Conservation (phyloP, 2,329 filamentous ascomycete species). For the Hymenoscyphus linearis region DNA sequence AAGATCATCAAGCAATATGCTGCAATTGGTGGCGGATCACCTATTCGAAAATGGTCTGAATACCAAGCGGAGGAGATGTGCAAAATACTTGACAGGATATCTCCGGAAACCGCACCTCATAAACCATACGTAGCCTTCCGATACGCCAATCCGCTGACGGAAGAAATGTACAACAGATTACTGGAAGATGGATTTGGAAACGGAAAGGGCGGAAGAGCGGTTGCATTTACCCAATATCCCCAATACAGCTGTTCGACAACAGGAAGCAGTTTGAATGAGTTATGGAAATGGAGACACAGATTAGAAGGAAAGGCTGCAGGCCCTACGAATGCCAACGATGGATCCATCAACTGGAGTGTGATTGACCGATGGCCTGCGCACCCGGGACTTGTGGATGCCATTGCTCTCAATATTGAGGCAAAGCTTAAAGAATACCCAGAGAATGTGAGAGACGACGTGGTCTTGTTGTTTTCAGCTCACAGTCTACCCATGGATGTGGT, state of each 20-base stretch:
- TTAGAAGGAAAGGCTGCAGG: conserved; percentile 67
- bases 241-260: conserved; percentile 98
- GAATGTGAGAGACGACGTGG: conserved; percentile 71
- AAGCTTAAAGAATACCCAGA: conserved; percentile 79
- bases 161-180: conserved; percentile 82
- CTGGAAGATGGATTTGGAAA: conserved; percentile 85
- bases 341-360: conserved; percentile 88
- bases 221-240: conserved; percentile 97
- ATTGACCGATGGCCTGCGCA: conserved; percentile 98
- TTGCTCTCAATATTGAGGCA: conserved; percentile 86
- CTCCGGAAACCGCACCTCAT: conserved; percentile 89
- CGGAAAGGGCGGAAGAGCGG: conserved; percentile 84
- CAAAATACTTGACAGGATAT: conserved; percentile 87
- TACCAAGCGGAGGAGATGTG: conserved; percentile 94
- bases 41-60: conserved; percentile 97
- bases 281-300: conserved; percentile 94
- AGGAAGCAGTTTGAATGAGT: conserved; percentile 89
- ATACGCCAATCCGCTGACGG: conserved; percentile 88
- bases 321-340: conserved; percentile 39
- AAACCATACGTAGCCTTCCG: conserved; percentile 97
- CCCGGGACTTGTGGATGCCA: conserved; percentile 80
- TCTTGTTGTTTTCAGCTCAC: conserved; percentile 91
- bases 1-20: conserved; percentile 97
- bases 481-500: conserved; percentile 96
- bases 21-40: conserved; percentile 93